Evolutionary conservation across 1,139 yeast species (phyloP).

Genomic region (Pichia sp.): DNA sequence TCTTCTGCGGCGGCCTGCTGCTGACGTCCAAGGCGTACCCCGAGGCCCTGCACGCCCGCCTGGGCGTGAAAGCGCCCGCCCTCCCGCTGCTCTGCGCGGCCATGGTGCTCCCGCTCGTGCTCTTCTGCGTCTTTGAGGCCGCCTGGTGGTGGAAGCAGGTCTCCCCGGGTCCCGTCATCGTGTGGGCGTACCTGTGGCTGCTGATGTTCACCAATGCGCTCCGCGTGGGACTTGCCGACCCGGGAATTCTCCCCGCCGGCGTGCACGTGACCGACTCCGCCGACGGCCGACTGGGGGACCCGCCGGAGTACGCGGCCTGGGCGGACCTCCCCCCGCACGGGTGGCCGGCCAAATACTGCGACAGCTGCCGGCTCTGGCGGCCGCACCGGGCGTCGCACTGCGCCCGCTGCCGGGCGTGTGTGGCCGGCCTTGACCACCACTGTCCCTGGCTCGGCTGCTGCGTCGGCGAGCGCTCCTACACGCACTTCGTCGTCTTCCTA

Average conservation of each 20-base stretch:
- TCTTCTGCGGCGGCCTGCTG: slow-evolving; percentile 65
- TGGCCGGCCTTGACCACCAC: slow-evolving; percentile 69
- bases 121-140: slow-evolving; percentile 52
- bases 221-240: slow-evolving; percentile 63
- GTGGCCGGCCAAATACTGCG: slow-evolving; percentile 44
- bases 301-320: slow-evolving; percentile 61
- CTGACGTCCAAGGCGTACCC: slow-evolving; percentile 13
- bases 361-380: slow-evolving; percentile 63
- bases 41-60: not conserved
- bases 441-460: slow-evolving; percentile 82
- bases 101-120: slow-evolving; percentile 47
- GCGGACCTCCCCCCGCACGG: no score
- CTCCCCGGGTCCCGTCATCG: slow-evolving; percentile 56
- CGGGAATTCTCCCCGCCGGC: slow-evolving; percentile 72
- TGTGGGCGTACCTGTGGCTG: slow-evolving; percentile 59
- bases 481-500: slow-evolving; percentile 51
- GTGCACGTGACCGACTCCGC: slow-evolving; percentile 59
- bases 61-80: not conserved
- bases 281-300: slow-evolving; percentile 39
- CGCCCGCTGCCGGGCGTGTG: slow-evolving; percentile 61
- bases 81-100: slow-evolving; percentile 9
- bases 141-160: slow-evolving; percentile 57
- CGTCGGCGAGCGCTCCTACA: slow-evolving; percentile 69
- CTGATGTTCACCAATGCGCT: slow-evolving; percentile 47
- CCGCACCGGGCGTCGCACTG: slow-evolving; percentile 77